These are phyloP conservation scores for Excoecaria agallocha DNA, from an alignment of 345 rosid genomes.

Conservation along the genomic window DNA sequence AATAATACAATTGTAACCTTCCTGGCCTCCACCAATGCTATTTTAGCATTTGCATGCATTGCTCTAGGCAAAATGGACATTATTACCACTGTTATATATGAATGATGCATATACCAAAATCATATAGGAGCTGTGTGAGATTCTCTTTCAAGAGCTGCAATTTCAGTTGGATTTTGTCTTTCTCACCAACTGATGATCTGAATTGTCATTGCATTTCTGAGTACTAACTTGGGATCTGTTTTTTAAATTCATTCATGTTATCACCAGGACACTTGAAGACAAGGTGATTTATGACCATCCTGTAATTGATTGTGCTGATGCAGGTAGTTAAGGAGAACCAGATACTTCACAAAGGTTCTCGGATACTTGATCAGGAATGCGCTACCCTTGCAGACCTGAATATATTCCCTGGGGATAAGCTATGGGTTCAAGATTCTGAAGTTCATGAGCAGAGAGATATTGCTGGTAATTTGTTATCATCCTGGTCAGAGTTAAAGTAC, in stretches of 20 bases:
- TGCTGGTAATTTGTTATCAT: slow-evolving; percentile 59
- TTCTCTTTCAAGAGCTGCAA: neutral
- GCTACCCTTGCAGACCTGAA: slow-evolving; percentile 96
- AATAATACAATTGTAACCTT: neutral
- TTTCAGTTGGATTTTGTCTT: neutral
- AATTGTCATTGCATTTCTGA: neutral
- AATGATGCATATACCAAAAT: neutral
- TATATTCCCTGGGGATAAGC: slow-evolving; percentile 90
- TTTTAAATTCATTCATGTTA: neutral
- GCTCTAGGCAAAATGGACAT: neutral
- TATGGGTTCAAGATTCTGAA: slow-evolving; percentile 97
- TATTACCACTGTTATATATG: neutral
- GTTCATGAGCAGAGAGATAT: slow-evolving; percentile 92
- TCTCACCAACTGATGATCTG: neutral
- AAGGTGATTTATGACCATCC: neutral
- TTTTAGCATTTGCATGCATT: neutral
- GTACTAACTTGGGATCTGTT: neutral
- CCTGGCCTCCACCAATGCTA: neutral
- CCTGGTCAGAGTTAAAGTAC: neutral
- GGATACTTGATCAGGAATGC: slow-evolving; percentile 67
- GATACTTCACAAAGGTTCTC: slow-evolving; percentile 83
- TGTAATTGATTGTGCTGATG: slow-evolving; percentile 17
- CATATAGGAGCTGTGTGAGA: neutral
- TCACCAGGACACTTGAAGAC: neutral
- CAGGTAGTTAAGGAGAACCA: slow-evolving; percentile 97